Conservation (phyloP, 2,329 filamentous ascomycete species). For the Aureobasidium sp. region DNA sequence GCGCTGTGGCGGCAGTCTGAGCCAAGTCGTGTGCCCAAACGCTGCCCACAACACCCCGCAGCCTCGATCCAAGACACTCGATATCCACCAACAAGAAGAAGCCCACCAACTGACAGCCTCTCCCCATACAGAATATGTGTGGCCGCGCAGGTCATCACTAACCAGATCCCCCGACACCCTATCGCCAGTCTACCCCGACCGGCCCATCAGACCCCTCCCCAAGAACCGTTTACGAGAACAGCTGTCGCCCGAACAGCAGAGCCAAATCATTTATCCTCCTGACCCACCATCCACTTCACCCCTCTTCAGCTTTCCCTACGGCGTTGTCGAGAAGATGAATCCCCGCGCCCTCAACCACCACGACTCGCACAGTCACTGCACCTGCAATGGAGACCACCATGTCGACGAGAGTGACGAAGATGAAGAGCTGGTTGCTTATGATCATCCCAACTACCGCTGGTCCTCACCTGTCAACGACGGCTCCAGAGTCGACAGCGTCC, state of each 20-base stretch:
- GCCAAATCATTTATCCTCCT: slow-evolving; percentile 73
- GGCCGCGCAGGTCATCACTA: slow-evolving; percentile 16
- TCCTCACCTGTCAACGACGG: slow-evolving; percentile 26
- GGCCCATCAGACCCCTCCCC: slow-evolving; percentile 86
- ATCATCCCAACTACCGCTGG: slow-evolving; percentile 30
- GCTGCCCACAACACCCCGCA: slow-evolving; percentile 1
- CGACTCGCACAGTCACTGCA: slow-evolving; percentile 41
- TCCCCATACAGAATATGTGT: slow-evolving; percentile 5
- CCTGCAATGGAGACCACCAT: slow-evolving; percentile 34
- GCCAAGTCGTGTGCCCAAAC: neutral
- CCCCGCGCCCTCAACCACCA: slow-evolving; percentile 20
- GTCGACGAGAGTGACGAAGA: slow-evolving; percentile 57
- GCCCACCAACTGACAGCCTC: neutral
- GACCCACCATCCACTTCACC: slow-evolving; percentile 62
- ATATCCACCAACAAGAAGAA: neutral
- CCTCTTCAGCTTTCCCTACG: slow-evolving; percentile 63
- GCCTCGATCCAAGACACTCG: neutral
- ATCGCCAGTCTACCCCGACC: slow-evolving; percentile 75
- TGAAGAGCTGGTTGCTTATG: slow-evolving; percentile 42
- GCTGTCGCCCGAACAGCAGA: slow-evolving; percentile 75
- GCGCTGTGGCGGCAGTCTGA: neutral
- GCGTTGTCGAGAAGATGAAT: slow-evolving; percentile 23
- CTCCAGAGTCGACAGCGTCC: slow-evolving; percentile 23
- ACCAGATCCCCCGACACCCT: slow-evolving; percentile 51
- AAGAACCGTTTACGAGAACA: slow-evolving; percentile 81